Evolutionary conservation across 805 yeast species (phyloP), one percentile per base, ranked within the genome.

Genomic region (Candida insectorum): DNA sequence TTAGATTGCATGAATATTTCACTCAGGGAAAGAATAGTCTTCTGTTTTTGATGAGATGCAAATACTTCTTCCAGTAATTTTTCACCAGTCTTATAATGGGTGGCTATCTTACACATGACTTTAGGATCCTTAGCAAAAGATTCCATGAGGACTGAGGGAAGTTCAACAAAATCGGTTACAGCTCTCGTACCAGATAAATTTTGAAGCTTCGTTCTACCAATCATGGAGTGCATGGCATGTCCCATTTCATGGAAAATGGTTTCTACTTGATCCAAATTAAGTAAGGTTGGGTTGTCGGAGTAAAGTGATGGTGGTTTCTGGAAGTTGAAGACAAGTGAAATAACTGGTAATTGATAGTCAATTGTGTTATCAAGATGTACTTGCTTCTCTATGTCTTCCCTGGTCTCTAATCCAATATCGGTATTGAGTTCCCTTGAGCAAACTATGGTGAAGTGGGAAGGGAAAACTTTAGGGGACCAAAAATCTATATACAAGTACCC

Each of bases 241-340:
- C 98, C 98, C 96, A 93, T 88, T 60, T 93, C 98, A 59, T 93
- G 98, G 64, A 93, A 93, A 13, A 93, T 63, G 0, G 98, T 93
- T 48, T 91, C 96, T 14, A 91, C 88, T 49, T 93, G 97, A 37
- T 71, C 75, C 37, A 85, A 67, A 9, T 81, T 68, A 24, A 91
- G 59, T 13, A 85, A 62, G 19, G 89, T 79, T 15, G 76, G 73
- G 3, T 20, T 16, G 7, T n/a, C 18, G 3, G 31, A 23, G 12
- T 24, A 26, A 4, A 30, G 29, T 15, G 34, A 19, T 13, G 39
- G 15, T 14, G 27, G 19, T 59, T 62, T 65, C 1, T 65, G 60
- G 54, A 93, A 91, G 51, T 88, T 87, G 54, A 97, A 93, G 12
- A 87, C 85, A 16, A 91, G 65, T 1, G 95, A 85, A 30, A 93